Evolutionary conservation across 192 early-diverging fungal species (phyloP).

Genomic region (Coemansia sp.): DNA sequence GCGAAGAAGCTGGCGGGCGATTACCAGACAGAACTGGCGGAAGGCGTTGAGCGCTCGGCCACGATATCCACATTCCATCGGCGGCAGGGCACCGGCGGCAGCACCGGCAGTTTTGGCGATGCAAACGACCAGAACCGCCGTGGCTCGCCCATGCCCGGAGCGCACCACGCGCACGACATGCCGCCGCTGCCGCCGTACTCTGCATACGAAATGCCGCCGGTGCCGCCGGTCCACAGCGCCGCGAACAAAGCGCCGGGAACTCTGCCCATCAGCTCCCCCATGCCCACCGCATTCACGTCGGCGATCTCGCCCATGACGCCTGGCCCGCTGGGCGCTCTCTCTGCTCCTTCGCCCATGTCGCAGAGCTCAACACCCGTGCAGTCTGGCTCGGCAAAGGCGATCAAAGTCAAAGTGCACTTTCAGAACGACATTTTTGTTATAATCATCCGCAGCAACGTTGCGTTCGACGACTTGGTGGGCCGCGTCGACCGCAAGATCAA

Average conservation of each 20-base stretch:
- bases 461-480: conserved; percentile 73
- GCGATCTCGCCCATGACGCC: conserved; percentile 52
- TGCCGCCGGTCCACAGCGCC: conserved; percentile 31
- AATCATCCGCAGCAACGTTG: conserved; percentile 73
- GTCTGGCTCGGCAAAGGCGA: conserved; percentile 35
- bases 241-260: conserved; percentile 27
- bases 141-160: conserved; percentile 39
- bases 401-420: conserved; percentile 90
- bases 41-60: conserved; percentile 47
- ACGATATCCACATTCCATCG: conserved; percentile 42
- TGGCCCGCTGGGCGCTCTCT: background rate
- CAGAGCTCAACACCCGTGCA: conserved; percentile 28
- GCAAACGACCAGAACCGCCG: conserved; percentile 12
- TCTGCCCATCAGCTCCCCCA: conserved; percentile 25
- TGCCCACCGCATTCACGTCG: conserved; percentile 37
- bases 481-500: conserved; percentile 90
- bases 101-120: conserved; percentile 39
- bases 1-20: conserved; percentile 40
- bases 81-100: conserved; percentile 44
- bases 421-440: conserved; percentile 86
- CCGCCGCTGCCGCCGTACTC: conserved; percentile 46
- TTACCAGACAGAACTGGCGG: conserved; percentile 40
- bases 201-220: conserved; percentile 30
- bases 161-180: conserved; percentile 24
- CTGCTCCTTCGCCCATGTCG: conserved; percentile 26